Evolutionary conservation across 345 rosid species (phyloP).

Genomic region (Aquilaria sinensis): DNA sequence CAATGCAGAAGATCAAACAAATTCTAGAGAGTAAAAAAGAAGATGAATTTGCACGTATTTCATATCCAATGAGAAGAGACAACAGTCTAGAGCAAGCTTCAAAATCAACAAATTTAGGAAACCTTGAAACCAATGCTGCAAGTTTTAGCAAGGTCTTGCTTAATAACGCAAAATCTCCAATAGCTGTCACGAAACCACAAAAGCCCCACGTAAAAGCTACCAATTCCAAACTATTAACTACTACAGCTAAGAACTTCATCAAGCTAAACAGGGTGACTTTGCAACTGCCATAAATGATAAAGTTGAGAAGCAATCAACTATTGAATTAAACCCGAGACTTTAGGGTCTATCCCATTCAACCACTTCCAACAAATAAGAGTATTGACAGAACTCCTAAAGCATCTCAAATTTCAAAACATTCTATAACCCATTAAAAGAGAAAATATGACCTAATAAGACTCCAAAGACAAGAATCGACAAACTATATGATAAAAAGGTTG

Average conservation of each 20-base stretch:
- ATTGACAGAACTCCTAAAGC: constrained; percentile 18
- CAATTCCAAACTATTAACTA: constrained; percentile 20
- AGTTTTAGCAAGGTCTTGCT: constrained; percentile 31
- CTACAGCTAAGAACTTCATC: constrained; percentile 22
- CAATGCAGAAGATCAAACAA: constrained; percentile 64
- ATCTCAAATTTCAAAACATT: constrained; percentile 29
- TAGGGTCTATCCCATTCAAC: constrained; percentile 25
- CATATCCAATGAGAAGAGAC: constrained; percentile 16
- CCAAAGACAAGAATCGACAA: constrained; percentile 41
- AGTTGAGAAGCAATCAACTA: constrained; percentile 30
- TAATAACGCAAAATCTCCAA: constrained; percentile 39
- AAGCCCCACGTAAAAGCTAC: constrained; percentile 23
- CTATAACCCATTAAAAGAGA: constrained; percentile 22
- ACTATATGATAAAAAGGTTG: constrained; percentile 43
- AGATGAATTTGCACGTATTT: constrained; percentile 23
- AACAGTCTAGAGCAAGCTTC: constrained; percentile 25
- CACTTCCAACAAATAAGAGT: constrained; percentile 29
- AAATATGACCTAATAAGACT: constrained; percentile 27
- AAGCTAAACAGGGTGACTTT: constrained; percentile 23
- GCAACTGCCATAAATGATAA: constrained; percentile 30
- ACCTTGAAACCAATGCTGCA: constrained; percentile 20
- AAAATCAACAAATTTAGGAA: constrained; percentile 15
- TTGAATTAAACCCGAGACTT: constrained; percentile 40
- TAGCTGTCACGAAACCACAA: constrained; percentile 48
- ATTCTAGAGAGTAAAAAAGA: constrained; percentile 33